Conservation (phyloP, 345 rosid species). For the Cardamine resedifolia region DNA sequence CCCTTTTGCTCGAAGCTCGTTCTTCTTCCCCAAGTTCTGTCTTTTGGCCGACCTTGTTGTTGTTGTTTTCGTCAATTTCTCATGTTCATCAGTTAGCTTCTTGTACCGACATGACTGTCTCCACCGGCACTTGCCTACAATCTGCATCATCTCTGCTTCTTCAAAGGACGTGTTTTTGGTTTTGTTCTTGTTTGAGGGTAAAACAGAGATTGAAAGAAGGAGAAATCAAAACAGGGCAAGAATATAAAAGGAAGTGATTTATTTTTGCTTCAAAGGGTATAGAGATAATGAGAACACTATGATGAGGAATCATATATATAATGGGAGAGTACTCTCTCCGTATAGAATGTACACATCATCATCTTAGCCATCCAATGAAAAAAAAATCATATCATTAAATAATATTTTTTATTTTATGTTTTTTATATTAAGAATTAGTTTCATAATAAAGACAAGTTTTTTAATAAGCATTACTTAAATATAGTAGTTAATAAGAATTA, state of each 20-base stretch:
- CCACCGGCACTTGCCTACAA: constrained; percentile 29
- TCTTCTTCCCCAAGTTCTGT: constrained; percentile 46
- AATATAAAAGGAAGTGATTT: background rate
- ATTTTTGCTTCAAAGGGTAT: background rate
- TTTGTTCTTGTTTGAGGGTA: background rate
- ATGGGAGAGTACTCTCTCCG: too few species aligned
- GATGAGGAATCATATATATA: too few species aligned
- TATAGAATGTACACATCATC: too few species aligned
- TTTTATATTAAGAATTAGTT: too few species aligned
- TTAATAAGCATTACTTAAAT: too few species aligned
- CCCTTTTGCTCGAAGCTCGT: constrained; percentile 48
- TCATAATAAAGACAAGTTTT: too few species aligned
- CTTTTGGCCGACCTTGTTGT: constrained; percentile 41
- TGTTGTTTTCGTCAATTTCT: constrained; percentile 6
- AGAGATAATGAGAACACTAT: constrained; percentile 17
- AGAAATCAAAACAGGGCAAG: background rate
- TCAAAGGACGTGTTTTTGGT: background rate
- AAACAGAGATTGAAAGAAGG: background rate
- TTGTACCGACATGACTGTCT: constrained; percentile 42
- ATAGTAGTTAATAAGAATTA: too few species aligned
- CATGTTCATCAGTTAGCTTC: constrained; percentile 39
- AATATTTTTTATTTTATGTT: too few species aligned
- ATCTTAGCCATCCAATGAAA: too few species aligned
- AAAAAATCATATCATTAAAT: too few species aligned
- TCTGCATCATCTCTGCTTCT: constrained; percentile 25